These are phyloP conservation scores for Lentinula boryana DNA, from an alignment of 768 basidiomycete genomes.

Conservation along the genomic window DNA sequence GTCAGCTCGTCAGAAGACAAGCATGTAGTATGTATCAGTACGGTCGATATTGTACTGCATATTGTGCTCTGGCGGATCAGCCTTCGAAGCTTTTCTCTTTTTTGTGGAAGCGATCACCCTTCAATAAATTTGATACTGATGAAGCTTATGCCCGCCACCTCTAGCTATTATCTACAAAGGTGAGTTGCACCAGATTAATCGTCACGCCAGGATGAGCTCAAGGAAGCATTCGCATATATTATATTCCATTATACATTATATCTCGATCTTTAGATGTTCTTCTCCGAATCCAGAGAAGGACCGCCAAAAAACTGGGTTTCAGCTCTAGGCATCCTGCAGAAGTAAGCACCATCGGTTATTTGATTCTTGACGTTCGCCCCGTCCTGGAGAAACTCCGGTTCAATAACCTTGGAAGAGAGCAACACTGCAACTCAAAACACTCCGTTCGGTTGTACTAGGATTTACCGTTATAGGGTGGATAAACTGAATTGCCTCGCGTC, in stretches of 20 bases:
- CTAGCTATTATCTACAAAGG: not conserved
- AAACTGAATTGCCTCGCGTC: slow-evolving; percentile 3
- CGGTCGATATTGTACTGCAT: not conserved
- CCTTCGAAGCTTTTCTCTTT: not conserved
- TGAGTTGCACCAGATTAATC: no score
- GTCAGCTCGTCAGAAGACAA: no score
- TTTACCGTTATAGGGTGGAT: not conserved
- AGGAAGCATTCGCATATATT: not conserved
- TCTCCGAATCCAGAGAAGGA: not conserved
- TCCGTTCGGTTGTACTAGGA: not conserved
- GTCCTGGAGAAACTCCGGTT: not conserved
- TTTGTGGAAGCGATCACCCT: not conserved
- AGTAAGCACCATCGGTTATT: no score
- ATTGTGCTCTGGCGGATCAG: not conserved
- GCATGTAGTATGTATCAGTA: no score
- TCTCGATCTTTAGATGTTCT: not conserved
- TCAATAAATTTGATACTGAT: not conserved
- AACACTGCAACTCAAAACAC: slow-evolving; percentile 1
- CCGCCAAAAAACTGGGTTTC: not conserved
- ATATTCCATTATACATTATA: not conserved
- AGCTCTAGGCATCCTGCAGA: no score
- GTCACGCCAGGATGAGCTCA: not conserved
- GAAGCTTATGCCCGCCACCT: not conserved
- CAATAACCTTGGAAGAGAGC: not conserved
- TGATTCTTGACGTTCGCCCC: not conserved